phyloP scores from a whole-genome alignment of 1,139 yeast genomes.

The Yamadazyma diospyri region DNA sequence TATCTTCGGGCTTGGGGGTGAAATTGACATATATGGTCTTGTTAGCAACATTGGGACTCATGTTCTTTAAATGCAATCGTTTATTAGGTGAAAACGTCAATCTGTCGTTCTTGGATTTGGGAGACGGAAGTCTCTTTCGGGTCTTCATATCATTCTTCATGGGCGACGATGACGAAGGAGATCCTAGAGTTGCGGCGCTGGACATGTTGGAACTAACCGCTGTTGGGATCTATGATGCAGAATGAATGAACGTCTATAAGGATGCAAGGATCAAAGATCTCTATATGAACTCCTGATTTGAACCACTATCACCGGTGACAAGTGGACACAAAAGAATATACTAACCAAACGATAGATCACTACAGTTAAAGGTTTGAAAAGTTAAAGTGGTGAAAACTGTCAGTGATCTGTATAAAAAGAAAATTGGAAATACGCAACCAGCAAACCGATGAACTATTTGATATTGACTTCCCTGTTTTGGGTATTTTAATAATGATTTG shows the following conservation, averaged over 20 bases:
- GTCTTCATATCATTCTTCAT: constrained; percentile 1
- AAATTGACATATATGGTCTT: constrained; percentile 25
- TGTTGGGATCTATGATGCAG: too few species aligned
- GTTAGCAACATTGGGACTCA: constrained; percentile 42
- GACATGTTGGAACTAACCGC: background rate
- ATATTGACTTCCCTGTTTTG: constrained; percentile 4
- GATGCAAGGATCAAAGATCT: too few species aligned
- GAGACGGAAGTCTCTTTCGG: constrained; percentile 1
- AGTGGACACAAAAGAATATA: too few species aligned
- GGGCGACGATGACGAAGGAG: constrained; percentile 12
- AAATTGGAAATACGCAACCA: too few species aligned
- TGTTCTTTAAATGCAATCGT: constrained; percentile 31
- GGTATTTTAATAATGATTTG: background rate
- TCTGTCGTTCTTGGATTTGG: background rate
- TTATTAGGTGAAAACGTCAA: constrained; percentile 24
- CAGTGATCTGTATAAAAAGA: too few species aligned
- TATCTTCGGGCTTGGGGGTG: constrained; percentile 12
- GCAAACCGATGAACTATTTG: background rate
- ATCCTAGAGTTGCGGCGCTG: constrained; percentile 8
- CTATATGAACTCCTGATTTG: too few species aligned
- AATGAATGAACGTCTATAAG: too few species aligned
- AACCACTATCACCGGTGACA: background rate
- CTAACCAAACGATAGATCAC: too few species aligned
- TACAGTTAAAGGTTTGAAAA: too few species aligned
- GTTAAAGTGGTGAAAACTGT: too few species aligned